Conservation (phyloP, 2,329 filamentous ascomycete genomes). For the Chaetomiaceae sp. region DNA sequence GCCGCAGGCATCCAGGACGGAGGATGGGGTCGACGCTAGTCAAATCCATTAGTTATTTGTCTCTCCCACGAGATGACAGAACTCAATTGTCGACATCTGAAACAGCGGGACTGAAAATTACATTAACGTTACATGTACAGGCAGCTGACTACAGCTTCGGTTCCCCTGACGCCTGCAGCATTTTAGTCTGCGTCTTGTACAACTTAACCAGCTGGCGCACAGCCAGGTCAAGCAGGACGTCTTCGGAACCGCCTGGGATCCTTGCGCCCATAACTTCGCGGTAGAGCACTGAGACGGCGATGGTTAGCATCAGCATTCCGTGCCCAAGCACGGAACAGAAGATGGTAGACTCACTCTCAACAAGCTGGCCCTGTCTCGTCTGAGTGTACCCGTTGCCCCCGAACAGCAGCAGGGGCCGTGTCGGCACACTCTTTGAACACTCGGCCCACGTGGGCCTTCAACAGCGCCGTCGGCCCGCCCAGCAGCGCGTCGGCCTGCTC, state of each 20-base stretch:
- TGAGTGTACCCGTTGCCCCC: constrained; percentile 68
- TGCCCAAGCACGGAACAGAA: neutral
- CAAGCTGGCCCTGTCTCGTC: constrained; percentile 63
- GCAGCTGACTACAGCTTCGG: constrained; percentile 3
- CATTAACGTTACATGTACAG: too few species aligned
- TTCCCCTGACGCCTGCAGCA: constrained; percentile 26
- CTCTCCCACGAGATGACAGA: too few species aligned
- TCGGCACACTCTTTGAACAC: constrained; percentile 67
- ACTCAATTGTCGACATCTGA: too few species aligned
- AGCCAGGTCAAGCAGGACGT: constrained; percentile 65
- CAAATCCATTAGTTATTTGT: too few species aligned
- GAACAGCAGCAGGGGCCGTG: constrained; percentile 62
- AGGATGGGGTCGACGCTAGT: too few species aligned
- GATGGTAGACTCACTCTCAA: constrained; percentile 51
- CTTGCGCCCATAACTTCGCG: constrained; percentile 56
- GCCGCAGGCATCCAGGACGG: too few species aligned
- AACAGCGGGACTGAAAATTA: too few species aligned
- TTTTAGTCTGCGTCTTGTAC: constrained; percentile 52
- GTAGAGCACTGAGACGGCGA: constrained; percentile 44
- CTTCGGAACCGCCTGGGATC: constrained; percentile 65
- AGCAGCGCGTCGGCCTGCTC: constrained; percentile 56
- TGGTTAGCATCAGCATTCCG: neutral
- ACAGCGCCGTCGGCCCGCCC: constrained; percentile 64
- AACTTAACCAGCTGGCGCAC: constrained; percentile 65
- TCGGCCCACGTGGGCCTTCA: constrained; percentile 66